Evolutionary conservation across 805 yeast genomes (phyloP), one percentile per base, ranked within the genome.

Genomic region (Torulaspora franciscae): DNA sequence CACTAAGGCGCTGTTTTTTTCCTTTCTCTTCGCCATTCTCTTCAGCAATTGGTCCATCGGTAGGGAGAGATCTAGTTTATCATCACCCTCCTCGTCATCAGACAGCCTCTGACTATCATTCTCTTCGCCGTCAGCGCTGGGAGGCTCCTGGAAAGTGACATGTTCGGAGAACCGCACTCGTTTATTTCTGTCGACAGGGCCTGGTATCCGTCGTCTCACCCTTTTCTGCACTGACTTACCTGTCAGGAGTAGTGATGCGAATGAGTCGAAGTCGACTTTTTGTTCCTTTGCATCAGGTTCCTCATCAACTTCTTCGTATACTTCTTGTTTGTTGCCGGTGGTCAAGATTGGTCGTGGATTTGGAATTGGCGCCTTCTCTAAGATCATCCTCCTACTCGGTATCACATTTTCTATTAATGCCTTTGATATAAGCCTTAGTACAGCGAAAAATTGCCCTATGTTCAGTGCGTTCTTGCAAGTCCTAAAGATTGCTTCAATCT

Each of bases 371-470:
- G 95, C 85, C 46, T 65, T 62, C 11, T 69, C 59, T 45, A 70
- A 64, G 29, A 87, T 75, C 58, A 80, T 65, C 17, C 69, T 64
- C 50, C 87, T 67, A 23, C 71, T 63, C 2, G 87, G 83, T n/a
- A 72, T 60, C 27, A 64, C 55, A 2, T 83, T 83, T 27, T 63
- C 55, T 2, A 66, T 38, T 13, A 86, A 63, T 0, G 83, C 71
- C 62, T 87, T 96, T 14, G 95, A 77, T 10, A 89, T 74, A 15
- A 93, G 74, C 55, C 99, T 73, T 43, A 91, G 62, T 29, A 88
- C 74, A 0, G 95, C 96, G 68, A 85, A 93, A 66, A 93, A 91
- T 62, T 89, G 95, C 5, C 95, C 95, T 43, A 89, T 81, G 56
- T 87, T 89, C 44, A 91, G 72, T 3, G 84, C 75, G 45, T 72